Evolutionary conservation across 768 basidiomycete species (phyloP).

Genomic region (Boletus fagicola): DNA sequence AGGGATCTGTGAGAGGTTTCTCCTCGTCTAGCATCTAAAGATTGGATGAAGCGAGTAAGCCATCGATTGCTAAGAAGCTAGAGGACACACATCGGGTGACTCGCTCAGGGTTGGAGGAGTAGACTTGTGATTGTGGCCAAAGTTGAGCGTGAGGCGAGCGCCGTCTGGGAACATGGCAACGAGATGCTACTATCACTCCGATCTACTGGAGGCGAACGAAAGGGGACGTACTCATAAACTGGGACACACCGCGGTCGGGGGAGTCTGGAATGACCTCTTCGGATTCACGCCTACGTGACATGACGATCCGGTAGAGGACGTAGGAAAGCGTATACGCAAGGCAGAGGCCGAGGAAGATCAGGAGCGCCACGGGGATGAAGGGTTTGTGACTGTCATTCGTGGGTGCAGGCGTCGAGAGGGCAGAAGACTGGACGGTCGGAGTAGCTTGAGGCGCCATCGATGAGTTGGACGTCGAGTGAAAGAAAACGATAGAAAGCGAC

Average conservation of each 20-base stretch:
- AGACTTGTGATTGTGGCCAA: constrained; percentile 9
- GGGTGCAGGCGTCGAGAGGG: constrained; percentile 1
- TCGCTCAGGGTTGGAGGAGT: not conserved
- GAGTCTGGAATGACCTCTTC: constrained; percentile 14
- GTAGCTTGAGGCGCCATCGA: constrained; percentile 27
- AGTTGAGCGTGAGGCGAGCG: constrained; percentile 25
- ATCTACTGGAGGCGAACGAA: not conserved
- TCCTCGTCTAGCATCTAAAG: constrained; percentile 17
- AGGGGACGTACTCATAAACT: constrained; percentile 28
- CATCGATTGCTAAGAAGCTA: not conserved
- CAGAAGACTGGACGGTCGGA: constrained; percentile 2
- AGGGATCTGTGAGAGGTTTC: constrained; percentile 16
- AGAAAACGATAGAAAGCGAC: constrained; percentile 12
- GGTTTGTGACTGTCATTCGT: not conserved
- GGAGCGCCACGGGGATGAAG: constrained; percentile 20
- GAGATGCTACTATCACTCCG: not conserved
- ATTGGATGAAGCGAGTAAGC: not conserved
- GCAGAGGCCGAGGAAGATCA: constrained; percentile 27
- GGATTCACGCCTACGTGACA: constrained; percentile 15
- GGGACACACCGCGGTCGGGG: constrained; percentile 25
- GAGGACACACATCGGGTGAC: constrained; percentile 16
- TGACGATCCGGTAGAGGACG: constrained; percentile 27
- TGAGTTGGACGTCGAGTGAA: constrained; percentile 1
- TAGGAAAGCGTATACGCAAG: constrained; percentile 28
- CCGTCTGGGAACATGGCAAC: constrained; percentile 15